Evolutionary conservation across 306 rosid genomes (phyloP).

Genomic region (Luffa acutangula): DNA sequence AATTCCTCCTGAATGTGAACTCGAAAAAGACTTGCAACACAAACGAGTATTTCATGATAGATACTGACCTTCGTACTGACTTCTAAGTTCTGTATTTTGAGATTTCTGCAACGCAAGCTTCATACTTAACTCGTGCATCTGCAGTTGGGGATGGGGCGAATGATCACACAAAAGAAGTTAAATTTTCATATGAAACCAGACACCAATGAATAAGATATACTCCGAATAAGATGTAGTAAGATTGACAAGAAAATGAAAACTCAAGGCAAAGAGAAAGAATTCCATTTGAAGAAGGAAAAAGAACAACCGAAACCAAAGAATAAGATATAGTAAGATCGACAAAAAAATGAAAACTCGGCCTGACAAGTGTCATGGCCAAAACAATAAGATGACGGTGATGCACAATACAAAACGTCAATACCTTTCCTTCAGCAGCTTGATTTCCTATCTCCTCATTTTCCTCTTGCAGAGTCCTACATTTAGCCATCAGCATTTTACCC

Average conservation of each 20-base stretch:
- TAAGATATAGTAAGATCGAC: neutral
- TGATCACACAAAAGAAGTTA: neutral
- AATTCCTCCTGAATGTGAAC: neutral
- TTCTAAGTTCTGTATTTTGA: constrained; percentile 65
- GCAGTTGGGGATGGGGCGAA: constrained; percentile 3
- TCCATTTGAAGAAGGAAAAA: no score
- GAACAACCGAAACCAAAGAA: no score
- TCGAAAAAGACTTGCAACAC: neutral
- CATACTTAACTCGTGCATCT: constrained; percentile 82
- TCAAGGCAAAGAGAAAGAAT: no score
- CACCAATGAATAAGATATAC: neutral
- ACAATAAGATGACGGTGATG: neutral
- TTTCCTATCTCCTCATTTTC: constrained; percentile 97
- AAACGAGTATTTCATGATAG: neutral
- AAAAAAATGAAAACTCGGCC: neutral
- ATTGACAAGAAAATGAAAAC: no score
- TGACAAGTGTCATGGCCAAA: neutral
- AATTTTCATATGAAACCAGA: neutral
- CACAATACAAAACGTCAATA: constrained; percentile 9
- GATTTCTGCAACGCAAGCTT: constrained; percentile 79
- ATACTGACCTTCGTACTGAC: constrained; percentile 72
- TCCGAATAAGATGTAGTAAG: no score
- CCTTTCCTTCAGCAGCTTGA: constrained; percentile 98
- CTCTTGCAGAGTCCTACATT: constrained; percentile 88
- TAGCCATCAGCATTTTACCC: constrained; percentile 95